Conservation (phyloP, 2,329 filamentous ascomycete species). For the Arachnopeziza araneosa region DNA sequence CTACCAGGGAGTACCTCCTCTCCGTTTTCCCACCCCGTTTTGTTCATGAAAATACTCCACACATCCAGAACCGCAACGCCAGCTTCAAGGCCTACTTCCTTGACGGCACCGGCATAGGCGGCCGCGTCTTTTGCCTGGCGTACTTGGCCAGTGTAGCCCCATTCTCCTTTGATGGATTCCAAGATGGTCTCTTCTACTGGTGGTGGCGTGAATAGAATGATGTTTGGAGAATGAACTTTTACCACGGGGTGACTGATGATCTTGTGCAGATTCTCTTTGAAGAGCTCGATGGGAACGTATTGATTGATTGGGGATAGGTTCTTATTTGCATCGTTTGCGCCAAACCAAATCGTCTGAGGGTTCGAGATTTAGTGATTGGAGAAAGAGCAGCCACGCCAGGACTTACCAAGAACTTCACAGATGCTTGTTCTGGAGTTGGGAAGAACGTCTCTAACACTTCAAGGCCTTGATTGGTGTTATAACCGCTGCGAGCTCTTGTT, state of each 20-base stretch:
- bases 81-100: constrained; percentile 43
- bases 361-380: not conserved
- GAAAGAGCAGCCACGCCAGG: not conserved
- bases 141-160: constrained; percentile 37
- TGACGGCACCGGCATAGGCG: constrained; percentile 56
- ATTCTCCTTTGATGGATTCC: constrained; percentile 22
- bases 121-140: constrained; percentile 41
- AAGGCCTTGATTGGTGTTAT: constrained; percentile 21
- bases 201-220: constrained; percentile 77
- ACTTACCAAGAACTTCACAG: constrained; percentile 15
- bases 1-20: constrained; percentile 12
- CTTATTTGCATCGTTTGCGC: constrained; percentile 81
- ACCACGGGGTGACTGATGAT: constrained; percentile 70
- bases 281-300: constrained; percentile 67
- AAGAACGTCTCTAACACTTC: constrained; percentile 14
- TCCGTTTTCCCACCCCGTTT: constrained; percentile 38
- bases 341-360: constrained; percentile 58
- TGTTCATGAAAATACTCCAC: constrained; percentile 70
- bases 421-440: constrained; percentile 20
- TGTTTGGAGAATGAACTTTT: constrained; percentile 61
- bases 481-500: constrained; percentile 10
- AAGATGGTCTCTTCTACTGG: constrained; percentile 71
- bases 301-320: constrained; percentile 51
- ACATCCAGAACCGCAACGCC: constrained; percentile 66
- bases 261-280: constrained; percentile 61